phyloP scores from a whole-genome alignment of 345 rosid genomes.

The Rubroshorea leprosula region DNA sequence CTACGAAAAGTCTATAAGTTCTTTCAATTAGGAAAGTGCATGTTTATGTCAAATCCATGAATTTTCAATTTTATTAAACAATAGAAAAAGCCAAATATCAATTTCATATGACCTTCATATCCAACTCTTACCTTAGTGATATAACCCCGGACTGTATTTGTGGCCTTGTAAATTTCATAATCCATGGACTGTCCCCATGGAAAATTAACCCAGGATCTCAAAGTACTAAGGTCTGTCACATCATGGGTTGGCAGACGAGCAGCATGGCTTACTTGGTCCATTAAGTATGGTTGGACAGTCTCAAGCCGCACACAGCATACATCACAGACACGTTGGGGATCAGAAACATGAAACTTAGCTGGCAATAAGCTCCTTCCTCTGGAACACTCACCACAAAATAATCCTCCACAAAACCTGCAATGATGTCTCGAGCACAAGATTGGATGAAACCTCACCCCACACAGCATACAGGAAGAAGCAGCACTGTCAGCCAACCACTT shows the following conservation, averaged over 20 bases:
- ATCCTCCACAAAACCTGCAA: slow-evolving; percentile 92
- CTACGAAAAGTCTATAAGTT: background rate
- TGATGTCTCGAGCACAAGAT: slow-evolving; percentile 94
- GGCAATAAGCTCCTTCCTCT: slow-evolving; percentile 93
- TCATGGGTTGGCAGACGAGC: slow-evolving; percentile 83
- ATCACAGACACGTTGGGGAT: slow-evolving; percentile 92
- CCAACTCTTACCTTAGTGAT: slow-evolving; percentile 44
- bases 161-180: slow-evolving; percentile 85
- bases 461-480: slow-evolving; percentile 88
- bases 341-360: slow-evolving; percentile 47
- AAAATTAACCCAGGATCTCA: slow-evolving; percentile 96
- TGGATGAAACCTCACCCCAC: slow-evolving; percentile 84
- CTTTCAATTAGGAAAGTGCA: background rate
- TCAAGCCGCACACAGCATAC: slow-evolving; percentile 82
- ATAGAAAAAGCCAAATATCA: background rate
- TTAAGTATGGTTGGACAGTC: slow-evolving; percentile 78
- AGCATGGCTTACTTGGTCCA: slow-evolving; percentile 92
- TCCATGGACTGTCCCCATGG: slow-evolving; percentile 98
- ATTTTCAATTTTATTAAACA: background rate
- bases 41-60: background rate
- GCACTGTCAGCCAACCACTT: slow-evolving; percentile 86
- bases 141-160: slow-evolving; percentile 70
- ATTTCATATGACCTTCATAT: background rate
- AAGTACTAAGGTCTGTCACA: slow-evolving; percentile 88
- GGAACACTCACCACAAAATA: slow-evolving; percentile 81